A percentile compares a stretch with the other conserved stretches of the same genome.
phyloP scores from a whole-genome alignment of 176 grass and related monocot genomes.

The Juncus effusus region DNA sequence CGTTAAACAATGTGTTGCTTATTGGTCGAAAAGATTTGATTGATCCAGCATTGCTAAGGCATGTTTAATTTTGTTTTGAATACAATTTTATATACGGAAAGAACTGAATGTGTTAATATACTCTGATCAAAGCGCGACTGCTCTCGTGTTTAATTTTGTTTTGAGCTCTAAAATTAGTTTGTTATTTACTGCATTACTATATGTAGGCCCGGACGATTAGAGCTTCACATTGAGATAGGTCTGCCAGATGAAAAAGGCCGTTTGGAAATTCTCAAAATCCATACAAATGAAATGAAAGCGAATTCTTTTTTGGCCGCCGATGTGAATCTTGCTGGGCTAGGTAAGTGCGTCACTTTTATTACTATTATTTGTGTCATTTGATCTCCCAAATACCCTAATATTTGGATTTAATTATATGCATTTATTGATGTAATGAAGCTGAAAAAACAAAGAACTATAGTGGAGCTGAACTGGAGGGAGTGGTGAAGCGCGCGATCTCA shows the following conservation, averaged over 20 bases:
- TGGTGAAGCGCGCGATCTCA: slow-evolving; percentile 95
- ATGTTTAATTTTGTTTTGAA: slow-evolving; percentile 5
- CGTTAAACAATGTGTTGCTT: slow-evolving; percentile 93
- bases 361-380: neutral
- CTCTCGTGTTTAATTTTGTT: no score
- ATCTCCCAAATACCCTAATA: no score
- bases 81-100: neutral
- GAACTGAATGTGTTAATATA: no score
- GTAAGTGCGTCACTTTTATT: slow-evolving; percentile 29
- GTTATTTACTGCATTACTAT: slow-evolving; percentile 2
- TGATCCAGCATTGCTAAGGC: slow-evolving; percentile 93
- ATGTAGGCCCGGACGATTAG: slow-evolving; percentile 76
- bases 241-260: slow-evolving; percentile 98
- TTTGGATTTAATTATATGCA: no score
- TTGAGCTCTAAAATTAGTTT: slow-evolving; percentile 7
- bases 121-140: neutral
- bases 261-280: slow-evolving; percentile 97
- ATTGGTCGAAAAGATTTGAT: slow-evolving; percentile 98
- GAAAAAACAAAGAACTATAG: slow-evolving; percentile 94
- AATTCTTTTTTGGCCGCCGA: slow-evolving; percentile 93
- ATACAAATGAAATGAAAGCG: slow-evolving; percentile 98
- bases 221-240: slow-evolving; percentile 97
- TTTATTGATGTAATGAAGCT: slow-evolving; percentile 45
- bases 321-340: slow-evolving; percentile 83
- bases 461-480: slow-evolving; percentile 96